Conservation (phyloP, 805 yeast genomes). For the Candida insectorum region DNA sequence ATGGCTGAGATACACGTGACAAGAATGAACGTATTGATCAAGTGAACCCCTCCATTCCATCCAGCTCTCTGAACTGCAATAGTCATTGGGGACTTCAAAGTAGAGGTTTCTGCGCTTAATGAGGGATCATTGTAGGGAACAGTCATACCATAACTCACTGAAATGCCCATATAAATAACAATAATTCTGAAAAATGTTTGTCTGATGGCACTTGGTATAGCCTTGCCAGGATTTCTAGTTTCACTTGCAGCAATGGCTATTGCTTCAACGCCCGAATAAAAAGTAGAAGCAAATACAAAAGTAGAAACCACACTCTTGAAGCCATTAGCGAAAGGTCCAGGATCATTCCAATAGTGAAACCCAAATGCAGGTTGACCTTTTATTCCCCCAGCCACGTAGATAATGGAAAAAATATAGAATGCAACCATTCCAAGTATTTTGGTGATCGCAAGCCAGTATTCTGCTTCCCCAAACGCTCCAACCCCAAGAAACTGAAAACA, state of each 20-base stretch:
- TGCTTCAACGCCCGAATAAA: constrained; percentile 39
- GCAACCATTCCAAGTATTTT: constrained; percentile 63
- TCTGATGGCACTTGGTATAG: constrained; percentile 38
- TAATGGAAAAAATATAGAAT: constrained; percentile 49
- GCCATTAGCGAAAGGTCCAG: constrained; percentile 54
- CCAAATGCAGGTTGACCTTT: constrained; percentile 49
- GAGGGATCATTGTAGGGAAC: constrained; percentile 45
- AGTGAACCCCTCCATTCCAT: constrained; percentile 34
- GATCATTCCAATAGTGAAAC: constrained; percentile 47
- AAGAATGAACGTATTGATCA: constrained; percentile 39
- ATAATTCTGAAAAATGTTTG: constrained; percentile 42
- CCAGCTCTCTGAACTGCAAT: constrained; percentile 49
- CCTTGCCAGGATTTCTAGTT: constrained; percentile 32
- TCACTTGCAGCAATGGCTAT: constrained; percentile 41
- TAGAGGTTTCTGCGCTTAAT: constrained; percentile 42
- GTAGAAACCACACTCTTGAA: constrained; percentile 38
- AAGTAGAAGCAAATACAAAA: constrained; percentile 40
- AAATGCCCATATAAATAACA: constrained; percentile 36
- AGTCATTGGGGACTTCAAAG: constrained; percentile 74
- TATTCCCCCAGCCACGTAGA: constrained; percentile 45
- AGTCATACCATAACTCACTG: constrained; percentile 47
- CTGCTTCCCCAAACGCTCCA: constrained; percentile 60
- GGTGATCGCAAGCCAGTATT: constrained; percentile 60
- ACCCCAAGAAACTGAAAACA: constrained; percentile 49
- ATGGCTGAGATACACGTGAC: constrained; percentile 39